phyloP scores from a whole-genome alignment of 2,329 filamentous ascomycete genomes.

The Proliferodiscus dingleyae region DNA sequence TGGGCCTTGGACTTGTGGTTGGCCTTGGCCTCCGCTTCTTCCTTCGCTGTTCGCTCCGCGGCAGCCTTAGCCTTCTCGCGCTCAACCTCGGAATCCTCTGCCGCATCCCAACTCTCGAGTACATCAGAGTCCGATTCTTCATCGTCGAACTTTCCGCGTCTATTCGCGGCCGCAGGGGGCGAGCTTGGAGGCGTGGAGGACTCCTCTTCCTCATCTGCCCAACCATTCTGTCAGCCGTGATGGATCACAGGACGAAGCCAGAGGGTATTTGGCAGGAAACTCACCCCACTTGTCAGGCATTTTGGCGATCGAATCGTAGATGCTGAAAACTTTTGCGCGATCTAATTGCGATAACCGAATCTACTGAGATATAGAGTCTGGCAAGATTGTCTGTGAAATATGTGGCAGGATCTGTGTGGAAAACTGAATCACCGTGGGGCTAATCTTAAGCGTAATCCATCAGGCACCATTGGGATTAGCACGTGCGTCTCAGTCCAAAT shows the following conservation, averaged over 20 bases:
- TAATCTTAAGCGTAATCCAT: too few relatives aligned
- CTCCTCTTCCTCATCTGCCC: conserved; percentile 40
- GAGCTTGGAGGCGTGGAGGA: conserved; percentile 42
- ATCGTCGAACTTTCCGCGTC: conserved; percentile 73
- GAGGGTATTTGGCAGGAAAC: conserved; percentile 18
- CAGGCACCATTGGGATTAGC: too few relatives aligned
- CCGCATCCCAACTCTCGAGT: conserved; percentile 93
- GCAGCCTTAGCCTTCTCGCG: conserved; percentile 90
- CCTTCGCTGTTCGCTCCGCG: conserved; percentile 80
- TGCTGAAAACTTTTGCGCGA: neutral
- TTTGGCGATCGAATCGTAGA: conserved; percentile 10
- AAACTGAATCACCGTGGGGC: too few relatives aligned
- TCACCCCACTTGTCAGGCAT: conserved; percentile 34
- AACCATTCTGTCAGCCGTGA: conserved; percentile 22
- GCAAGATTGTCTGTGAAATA: too few relatives aligned
- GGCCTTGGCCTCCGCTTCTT: conserved; percentile 79
- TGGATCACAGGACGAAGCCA: conserved; percentile 18
- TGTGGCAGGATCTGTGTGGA: too few relatives aligned
- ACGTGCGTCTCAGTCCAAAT: too few relatives aligned
- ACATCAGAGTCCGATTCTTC: conserved; percentile 84
- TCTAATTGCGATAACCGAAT: too few relatives aligned
- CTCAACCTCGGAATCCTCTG: conserved; percentile 94
- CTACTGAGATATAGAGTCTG: too few relatives aligned
- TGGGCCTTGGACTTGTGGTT: conserved; percentile 86
- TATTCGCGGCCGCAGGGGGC: conserved; percentile 19